Evolutionary conservation across 2,329 filamentous ascomycete species (phyloP).

Genomic region (Ceratocystis ficicola): DNA sequence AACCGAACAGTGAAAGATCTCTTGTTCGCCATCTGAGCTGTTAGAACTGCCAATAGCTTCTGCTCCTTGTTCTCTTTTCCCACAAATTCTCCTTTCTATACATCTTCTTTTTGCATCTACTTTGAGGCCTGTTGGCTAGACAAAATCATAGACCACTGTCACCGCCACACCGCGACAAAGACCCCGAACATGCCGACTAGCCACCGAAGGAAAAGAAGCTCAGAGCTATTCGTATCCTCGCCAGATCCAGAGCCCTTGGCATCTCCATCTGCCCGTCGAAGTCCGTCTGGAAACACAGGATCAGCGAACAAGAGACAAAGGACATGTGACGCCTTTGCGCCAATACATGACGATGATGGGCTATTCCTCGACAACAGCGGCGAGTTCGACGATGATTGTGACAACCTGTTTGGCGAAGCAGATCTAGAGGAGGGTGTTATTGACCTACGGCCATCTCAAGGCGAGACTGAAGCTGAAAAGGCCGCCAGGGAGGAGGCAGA

Average conservation of each 20-base stretch:
- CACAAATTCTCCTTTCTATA: background rate
- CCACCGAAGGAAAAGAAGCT: slow-evolving; percentile 7
- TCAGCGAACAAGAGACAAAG: slow-evolving; percentile 8
- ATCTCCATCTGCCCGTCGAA: background rate
- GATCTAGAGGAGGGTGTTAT: slow-evolving; percentile 3
- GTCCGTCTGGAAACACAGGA: background rate
- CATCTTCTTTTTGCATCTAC: background rate
- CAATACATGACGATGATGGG: background rate
- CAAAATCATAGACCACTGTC: too few relatives aligned
- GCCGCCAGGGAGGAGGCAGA: slow-evolving; percentile 21
- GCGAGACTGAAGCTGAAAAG: slow-evolving; percentile 11
- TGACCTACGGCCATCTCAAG: slow-evolving; percentile 10
- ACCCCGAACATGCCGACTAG: slow-evolving; percentile 4
- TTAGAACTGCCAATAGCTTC: background rate
- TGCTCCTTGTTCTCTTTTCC: too few relatives aligned
- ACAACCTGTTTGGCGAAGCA: background rate
- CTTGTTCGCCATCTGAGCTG: background rate
- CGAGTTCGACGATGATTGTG: slow-evolving; percentile 8
- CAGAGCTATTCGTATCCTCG: slow-evolving; percentile 3
- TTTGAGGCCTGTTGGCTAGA: too few relatives aligned
- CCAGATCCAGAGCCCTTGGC: background rate
- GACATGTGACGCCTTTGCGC: background rate
- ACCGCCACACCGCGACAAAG: background rate
- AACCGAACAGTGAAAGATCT: background rate
- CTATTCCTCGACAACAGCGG: background rate